phyloP scores from a whole-genome alignment of 2,329 filamentous ascomycete species.

The Bipolaris sorokiniana region DNA sequence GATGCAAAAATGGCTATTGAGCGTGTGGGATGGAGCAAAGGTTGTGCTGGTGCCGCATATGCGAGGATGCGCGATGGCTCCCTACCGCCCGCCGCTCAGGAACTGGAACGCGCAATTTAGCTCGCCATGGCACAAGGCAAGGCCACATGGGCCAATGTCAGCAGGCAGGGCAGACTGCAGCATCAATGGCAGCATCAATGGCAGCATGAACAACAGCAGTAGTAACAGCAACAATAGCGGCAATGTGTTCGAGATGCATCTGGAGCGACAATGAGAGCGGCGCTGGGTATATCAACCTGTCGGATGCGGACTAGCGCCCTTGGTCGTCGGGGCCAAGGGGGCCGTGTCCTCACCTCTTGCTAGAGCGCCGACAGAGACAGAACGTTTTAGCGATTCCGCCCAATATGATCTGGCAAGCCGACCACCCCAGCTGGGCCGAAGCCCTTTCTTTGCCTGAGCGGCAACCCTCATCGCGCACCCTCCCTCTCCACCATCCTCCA shows the following conservation, averaged over 20 bases:
- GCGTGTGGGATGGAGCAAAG: conserved; percentile 9
- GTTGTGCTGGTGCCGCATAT: conserved; percentile 9
- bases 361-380: conserved; percentile 15
- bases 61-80: conserved; percentile 14
- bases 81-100: conserved; percentile 18
- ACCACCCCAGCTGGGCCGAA: conserved; percentile 19
- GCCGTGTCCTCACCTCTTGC: conserved; percentile 16
- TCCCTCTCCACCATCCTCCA: conserved; percentile 9
- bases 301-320: conserved; percentile 4
- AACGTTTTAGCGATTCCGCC: conserved; percentile 20
- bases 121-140: conserved; percentile 11
- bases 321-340: conserved; percentile 4
- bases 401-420: conserved; percentile 18
- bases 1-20: not conserved
- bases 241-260: not conserved
- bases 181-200: not conserved
- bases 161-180: not conserved
- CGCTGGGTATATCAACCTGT: not conserved
- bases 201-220: not conserved
- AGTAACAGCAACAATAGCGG: not conserved
- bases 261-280: not conserved
- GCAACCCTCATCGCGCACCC: conserved; percentile 11
- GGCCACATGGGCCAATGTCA: conserved; percentile 13
- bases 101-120: conserved; percentile 19
- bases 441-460: conserved; percentile 18